Conservation (phyloP, 768 basidiomycete genomes). For the Omphalotus guepiniiformis region DNA sequence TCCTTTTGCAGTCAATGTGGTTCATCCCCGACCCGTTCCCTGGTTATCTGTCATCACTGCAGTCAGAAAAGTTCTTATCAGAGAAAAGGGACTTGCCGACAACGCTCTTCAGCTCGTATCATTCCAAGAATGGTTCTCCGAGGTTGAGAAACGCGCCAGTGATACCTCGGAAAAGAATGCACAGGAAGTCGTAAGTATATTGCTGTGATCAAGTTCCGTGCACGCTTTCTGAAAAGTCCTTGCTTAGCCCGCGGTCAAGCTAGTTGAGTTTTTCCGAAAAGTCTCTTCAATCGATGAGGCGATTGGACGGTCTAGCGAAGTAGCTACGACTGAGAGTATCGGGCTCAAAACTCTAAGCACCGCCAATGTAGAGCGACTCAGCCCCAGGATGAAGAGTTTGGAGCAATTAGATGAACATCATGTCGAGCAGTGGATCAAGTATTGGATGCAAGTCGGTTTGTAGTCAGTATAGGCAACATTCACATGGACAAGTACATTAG, state of each 20-base stretch:
- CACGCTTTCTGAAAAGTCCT: background rate
- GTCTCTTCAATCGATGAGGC: constrained; percentile 18
- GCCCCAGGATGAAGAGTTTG: background rate
- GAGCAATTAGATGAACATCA: background rate
- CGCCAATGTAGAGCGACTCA: background rate
- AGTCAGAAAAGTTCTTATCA: constrained; percentile 17
- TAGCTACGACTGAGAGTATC: background rate
- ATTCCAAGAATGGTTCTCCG: constrained; percentile 29
- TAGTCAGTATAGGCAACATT: too few relatives aligned
- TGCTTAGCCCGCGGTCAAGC: constrained; percentile 29
- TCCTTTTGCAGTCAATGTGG: constrained; percentile 29
- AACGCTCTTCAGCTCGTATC: constrained; percentile 26
- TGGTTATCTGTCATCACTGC: constrained; percentile 27
- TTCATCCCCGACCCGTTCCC: constrained; percentile 31
- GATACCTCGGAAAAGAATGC: background rate
- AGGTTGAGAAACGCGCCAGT: constrained; percentile 19
- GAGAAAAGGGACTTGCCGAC: constrained; percentile 3
- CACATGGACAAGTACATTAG: too few relatives aligned
- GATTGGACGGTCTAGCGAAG: too few relatives aligned
- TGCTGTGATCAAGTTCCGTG: background rate
- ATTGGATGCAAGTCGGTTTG: background rate
- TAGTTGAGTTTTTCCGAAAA: constrained; percentile 28
- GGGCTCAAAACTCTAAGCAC: background rate
- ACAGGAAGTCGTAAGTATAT: background rate
- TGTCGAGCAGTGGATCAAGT: background rate